Evolutionary conservation across 1,284 basidiomycete genomes (phyloP), one percentile per base, ranked within the genome.

Genomic region (Pholiota adiposa): DNA sequence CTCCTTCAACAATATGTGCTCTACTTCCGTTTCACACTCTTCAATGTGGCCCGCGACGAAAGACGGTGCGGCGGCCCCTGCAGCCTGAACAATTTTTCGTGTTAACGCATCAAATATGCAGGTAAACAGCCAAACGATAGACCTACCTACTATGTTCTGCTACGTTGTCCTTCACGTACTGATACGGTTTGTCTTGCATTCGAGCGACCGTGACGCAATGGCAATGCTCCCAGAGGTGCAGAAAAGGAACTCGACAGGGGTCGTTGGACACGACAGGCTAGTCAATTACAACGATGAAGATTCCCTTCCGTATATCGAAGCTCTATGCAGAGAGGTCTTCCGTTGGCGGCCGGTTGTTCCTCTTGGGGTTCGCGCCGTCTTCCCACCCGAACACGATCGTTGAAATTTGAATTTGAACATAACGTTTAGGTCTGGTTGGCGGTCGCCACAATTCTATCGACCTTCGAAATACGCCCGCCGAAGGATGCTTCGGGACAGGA

Each of bases 261-360:
- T 85, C 1, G 71, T 85, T 12, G 82, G 82, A 8, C 29, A 64
- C 1, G 78, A 79, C 38, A 74, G 84, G 8, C 71, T 88, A 6
- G 87, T 87, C 0, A 74, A 67, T 1, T 80, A 85, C 54, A 75
- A 70, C 5, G 87, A 88, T 66, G 72, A 84, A 4, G 62, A 70
- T 3, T 72, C 68, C 0, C 65, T 88, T 36, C 83, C 84, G 2
- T 86, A 80, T 63, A 60, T 78, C 76, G 19, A 49, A 43, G 27
- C 54, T 25, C 19, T 69, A 14, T 67, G 51, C 51, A 58, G 74
- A 16, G 84, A 86, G 67, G 69, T 73, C 3, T 71, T 79, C 56
- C 75, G 85, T 29, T 86, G 84, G 82, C 74, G 76, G 48, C 77
- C 70, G 0, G 75, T 82, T 40, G 81, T 85, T 34, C 84, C 85